Conservation (phyloP, 2,329 filamentous ascomycete genomes). For the Bipolaris victoriae region DNA sequence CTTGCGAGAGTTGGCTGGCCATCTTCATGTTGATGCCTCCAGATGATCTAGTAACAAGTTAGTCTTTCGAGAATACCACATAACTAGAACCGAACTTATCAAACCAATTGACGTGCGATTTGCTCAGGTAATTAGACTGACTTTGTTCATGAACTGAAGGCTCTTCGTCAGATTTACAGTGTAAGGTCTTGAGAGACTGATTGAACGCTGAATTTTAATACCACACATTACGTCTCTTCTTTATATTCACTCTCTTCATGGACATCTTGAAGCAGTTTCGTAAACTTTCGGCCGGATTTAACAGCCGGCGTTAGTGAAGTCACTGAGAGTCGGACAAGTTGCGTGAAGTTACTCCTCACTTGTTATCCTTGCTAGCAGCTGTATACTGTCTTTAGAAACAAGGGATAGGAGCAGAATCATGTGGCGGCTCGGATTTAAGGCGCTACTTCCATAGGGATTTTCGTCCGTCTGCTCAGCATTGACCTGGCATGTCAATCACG, state of each 20-base stretch:
- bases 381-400: neutral
- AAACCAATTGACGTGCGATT: too few relatives aligned
- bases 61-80: too few relatives aligned
- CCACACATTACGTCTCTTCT: neutral
- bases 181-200: too few relatives aligned
- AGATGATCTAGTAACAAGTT: neutral
- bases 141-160: too few relatives aligned
- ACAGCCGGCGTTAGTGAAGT: neutral
- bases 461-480: too few relatives aligned
- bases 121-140: too few relatives aligned
- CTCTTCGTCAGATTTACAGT: too few relatives aligned
- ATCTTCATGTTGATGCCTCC: constrained; percentile 5
- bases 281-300: neutral
- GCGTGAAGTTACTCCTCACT: neutral
- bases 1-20: constrained; percentile 25
- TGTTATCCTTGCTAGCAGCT: neutral
- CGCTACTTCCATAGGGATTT: too few relatives aligned
- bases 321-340: neutral
- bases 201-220: neutral
- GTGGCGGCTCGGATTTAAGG: neutral
- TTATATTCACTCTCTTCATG: too few relatives aligned
- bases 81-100: too few relatives aligned
- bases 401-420: neutral
- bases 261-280: too few relatives aligned
- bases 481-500: too few relatives aligned